Evolutionary conservation across 768 basidiomycete genomes (phyloP), one percentile per base, ranked within the genome.

Genomic region (Coprinopsis marcescibilis): DNA sequence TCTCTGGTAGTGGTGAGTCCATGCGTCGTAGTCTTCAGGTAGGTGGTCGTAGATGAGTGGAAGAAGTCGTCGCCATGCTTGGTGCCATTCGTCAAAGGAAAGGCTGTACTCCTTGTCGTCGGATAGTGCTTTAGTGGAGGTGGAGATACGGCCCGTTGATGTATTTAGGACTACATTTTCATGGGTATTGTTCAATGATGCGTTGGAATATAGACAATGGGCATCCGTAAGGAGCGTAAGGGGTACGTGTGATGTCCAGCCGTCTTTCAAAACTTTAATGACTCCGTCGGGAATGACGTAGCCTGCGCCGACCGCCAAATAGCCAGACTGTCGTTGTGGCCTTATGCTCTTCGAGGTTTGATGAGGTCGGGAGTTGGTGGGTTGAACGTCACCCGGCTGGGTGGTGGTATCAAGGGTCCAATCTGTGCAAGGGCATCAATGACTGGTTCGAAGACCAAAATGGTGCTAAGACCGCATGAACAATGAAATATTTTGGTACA

Each of bases 11-110:
- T 62, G 58, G 0, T 6, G n/a, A 0, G 37, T 27, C 60, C 57
- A 62, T 0, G 4, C 5, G 0, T 3, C 17, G 12, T 38, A 39
- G 2, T 57, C 53, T 2, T 54, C 27, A 0, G 53, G 56, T 3
- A 54, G 12, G 29, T 51, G 54, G 4, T 48, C 35, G 0, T 23
- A 2, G 3, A 59, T 55, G 1, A 59, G 46, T 8, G 32, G 13
- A 2, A 58, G 48, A 1, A 61, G 48, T 3, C 48, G 52, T 3
- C 25, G n/a, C 52, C 55, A 59, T 0, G 52, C 58, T 33, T 59
- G 55, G 11, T 51, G 50, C 60, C 58, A 60, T 19, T 58, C 50
- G 8, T 58, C 53, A 36, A 59, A 61, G 4, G 45, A 33, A 2
- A 61, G 34, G 7, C 40, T 24, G 2, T 51, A 38, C 40, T 61